Percentiles rank a stretch among this genome's conserved stretches.
Evolutionary conservation across 129 eudicot species (phyloP).

Genomic region (Glebionis coronaria): DNA sequence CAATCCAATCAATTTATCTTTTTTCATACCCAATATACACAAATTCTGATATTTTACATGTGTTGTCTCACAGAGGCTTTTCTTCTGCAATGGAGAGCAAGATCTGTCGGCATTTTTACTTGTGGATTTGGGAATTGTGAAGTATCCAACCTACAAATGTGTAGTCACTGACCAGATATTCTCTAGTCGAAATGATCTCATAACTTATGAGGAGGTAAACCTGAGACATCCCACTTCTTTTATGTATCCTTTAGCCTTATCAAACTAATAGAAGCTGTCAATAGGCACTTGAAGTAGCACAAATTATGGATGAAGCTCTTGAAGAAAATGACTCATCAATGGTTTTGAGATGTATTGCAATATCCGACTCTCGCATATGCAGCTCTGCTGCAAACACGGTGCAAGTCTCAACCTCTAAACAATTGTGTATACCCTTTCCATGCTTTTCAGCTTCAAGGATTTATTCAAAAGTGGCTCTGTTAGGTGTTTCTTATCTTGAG

Average conservation of each 20-base stretch:
- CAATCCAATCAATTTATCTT: background rate
- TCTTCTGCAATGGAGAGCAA: constrained; percentile 90
- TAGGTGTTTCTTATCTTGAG: constrained; percentile 89
- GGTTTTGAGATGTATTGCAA: constrained; percentile 68
- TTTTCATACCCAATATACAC: constrained; percentile 2
- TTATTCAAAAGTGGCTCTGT: constrained; percentile 80
- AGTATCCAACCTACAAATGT: constrained; percentile 86
- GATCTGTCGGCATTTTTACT: constrained; percentile 87
- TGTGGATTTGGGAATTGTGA: constrained; percentile 80
- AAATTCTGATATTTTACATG: constrained; percentile 7
- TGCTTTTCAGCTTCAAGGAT: constrained; percentile 82
- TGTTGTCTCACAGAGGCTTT: constrained; percentile 68
- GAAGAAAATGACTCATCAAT: constrained; percentile 53
- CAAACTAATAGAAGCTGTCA: constrained; percentile 13
- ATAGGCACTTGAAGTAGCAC: constrained; percentile 97
- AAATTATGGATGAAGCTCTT: constrained; percentile 85
- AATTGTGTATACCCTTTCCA: constrained; percentile 36
- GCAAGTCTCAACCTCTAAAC: constrained; percentile 29
- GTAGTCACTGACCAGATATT: constrained; percentile 53
- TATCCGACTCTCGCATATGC: constrained; percentile 56
- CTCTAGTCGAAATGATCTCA: constrained; percentile 56
- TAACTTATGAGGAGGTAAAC: constrained; percentile 86
- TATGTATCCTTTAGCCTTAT: constrained; percentile 23
- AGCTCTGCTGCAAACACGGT: constrained; percentile 21
- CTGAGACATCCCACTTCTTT: background rate